Evolutionary conservation across 2,329 filamentous ascomycete species (phyloP).

Genomic region (Monilinia vaccinii-corymbosi): DNA sequence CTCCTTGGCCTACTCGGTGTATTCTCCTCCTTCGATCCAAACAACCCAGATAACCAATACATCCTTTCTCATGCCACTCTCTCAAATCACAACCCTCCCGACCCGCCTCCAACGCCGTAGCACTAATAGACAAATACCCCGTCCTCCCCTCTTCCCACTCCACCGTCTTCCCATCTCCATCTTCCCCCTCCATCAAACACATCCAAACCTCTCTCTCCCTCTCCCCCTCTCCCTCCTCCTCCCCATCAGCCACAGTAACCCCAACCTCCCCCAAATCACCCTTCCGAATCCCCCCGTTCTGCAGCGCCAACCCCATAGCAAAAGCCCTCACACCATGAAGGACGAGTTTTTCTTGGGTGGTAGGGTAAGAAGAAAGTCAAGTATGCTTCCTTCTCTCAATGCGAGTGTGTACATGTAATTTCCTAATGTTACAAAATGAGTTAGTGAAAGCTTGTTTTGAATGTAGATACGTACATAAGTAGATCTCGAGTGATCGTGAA

Average conservation of each 20-base stretch:
- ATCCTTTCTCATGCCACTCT: constrained; percentile 31
- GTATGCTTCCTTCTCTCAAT: no score
- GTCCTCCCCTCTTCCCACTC: constrained; percentile 22
- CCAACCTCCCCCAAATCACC: constrained; percentile 12
- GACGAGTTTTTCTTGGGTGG: no score
- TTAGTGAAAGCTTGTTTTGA: no score
- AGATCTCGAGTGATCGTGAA: no score
- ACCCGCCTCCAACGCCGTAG: constrained; percentile 30
- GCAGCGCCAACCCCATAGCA: constrained; percentile 26
- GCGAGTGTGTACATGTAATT: no score
- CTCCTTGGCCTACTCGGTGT: constrained; percentile 18
- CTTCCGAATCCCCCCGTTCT: constrained; percentile 27
- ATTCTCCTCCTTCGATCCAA: constrained; percentile 12
- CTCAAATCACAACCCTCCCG: constrained; percentile 33
- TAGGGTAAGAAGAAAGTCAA: no score
- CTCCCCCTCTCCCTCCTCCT: constrained; percentile 13
- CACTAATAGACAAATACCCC: constrained; percentile 34
- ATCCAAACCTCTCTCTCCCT: constrained; percentile 25
- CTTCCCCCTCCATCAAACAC: constrained; percentile 25
- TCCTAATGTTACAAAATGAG: no score
- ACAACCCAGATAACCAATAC: constrained; percentile 25
- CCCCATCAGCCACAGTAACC: constrained; percentile 7
- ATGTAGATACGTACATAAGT: no score
- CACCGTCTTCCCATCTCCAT: constrained; percentile 22
- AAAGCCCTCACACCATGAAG: constrained; percentile 38